phyloP scores from a whole-genome alignment of 2,329 filamentous ascomycete genomes.

The Geosmithia putterillii region DNA sequence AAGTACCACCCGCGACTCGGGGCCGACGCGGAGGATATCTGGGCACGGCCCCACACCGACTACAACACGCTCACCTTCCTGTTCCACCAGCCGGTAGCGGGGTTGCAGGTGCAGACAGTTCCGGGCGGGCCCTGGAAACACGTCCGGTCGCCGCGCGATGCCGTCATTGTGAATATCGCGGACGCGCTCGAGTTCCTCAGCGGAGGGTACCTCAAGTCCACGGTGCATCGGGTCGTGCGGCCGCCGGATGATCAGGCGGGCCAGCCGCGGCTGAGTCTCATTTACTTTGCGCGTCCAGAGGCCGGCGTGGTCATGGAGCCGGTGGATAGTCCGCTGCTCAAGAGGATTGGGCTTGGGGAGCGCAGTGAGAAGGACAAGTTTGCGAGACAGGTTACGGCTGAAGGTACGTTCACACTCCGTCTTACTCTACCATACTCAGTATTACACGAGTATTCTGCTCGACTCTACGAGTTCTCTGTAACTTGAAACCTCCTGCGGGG shows the following conservation, averaged over 20 bases:
- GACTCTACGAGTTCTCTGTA: too few species aligned
- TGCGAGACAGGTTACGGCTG: neutral
- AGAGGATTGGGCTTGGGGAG: neutral
- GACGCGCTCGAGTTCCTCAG: neutral
- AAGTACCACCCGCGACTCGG: neutral
- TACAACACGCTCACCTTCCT: constrained; percentile 1
- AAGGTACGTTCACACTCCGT: neutral
- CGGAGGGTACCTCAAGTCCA: neutral
- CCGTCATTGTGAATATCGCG: neutral
- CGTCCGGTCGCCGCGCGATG: neutral
- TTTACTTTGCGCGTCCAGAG: neutral
- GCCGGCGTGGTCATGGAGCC: neutral
- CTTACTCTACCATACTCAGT: too few species aligned
- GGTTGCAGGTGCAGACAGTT: neutral
- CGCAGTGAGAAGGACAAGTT: neutral
- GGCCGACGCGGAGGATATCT: neutral
- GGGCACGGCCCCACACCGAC: neutral
- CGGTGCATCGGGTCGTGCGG: neutral
- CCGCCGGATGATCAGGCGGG: neutral
- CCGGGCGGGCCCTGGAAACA: neutral
- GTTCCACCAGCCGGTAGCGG: neutral
- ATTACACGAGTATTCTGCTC: too few species aligned
- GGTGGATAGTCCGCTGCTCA: neutral
- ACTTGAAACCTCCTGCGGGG: too few species aligned
- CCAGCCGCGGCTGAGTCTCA: neutral